These are phyloP conservation scores for Anisodus tanguticus DNA, from an alignment of 257 asterid species.

Conservation along the genomic window DNA sequence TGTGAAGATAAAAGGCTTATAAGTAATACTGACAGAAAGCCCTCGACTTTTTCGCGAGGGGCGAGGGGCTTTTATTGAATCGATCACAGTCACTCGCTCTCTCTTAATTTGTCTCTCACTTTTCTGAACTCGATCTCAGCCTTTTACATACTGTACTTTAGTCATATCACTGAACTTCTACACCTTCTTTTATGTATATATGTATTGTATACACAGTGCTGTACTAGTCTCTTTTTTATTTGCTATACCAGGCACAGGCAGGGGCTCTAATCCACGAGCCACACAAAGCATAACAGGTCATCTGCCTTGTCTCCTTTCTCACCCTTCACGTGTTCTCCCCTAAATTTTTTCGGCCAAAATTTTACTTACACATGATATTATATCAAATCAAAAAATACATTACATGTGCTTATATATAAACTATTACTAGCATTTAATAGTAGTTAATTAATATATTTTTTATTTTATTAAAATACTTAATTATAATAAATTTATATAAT, in stretches of 20 bases:
- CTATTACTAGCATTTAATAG: no score
- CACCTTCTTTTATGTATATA: conserved; percentile 42
- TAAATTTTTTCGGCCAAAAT: background rate
- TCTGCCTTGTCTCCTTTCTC: background rate
- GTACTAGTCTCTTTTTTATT: background rate
- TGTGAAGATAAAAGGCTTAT: background rate
- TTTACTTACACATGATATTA: no score
- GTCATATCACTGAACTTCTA: conserved; percentile 43
- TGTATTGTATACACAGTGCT: background rate
- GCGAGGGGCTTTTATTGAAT: conserved; percentile 40
- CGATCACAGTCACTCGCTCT: conserved; percentile 21
- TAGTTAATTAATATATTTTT: no score
- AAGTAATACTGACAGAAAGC: conserved; percentile 33
- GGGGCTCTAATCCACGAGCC: background rate
- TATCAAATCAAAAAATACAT: no score
- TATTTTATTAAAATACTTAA: no score
- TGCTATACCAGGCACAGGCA: background rate
- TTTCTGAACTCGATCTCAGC: conserved; percentile 9
- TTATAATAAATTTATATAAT: no score
- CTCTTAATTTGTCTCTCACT: conserved; percentile 23
- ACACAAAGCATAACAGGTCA: background rate
- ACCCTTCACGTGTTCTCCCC: background rate
- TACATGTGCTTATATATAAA: no score
- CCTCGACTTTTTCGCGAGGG: conserved; percentile 96
- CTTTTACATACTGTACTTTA: conserved; percentile 41